Base-by-base conservation (phyloP, 345 rosid genomes). In the Chamaenerion angustifolium region DNA sequence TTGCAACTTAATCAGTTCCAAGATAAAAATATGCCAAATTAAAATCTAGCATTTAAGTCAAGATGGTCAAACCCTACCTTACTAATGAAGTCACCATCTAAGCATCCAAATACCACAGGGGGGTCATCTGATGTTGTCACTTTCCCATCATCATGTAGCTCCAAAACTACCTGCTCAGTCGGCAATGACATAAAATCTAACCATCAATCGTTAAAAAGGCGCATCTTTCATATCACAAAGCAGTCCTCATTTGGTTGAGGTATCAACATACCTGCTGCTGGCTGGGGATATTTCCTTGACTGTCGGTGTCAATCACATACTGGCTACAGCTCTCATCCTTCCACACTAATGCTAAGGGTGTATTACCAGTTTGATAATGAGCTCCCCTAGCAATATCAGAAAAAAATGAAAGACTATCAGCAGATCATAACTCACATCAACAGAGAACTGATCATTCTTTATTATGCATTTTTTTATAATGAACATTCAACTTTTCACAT, bases 341-440 rank as follows among this genome's bases (percentile, higher is more conserved):
- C 98, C 98, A 92, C 40, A 87, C 85, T 72, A 92, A 70, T 43
- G 79, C 86, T n/a, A 92, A 71, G 16, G 96, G 98, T 40, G 98
- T 87, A 63, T 74, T 87, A 47, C 96, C 98, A 23, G 78, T 71
- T 66, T 84, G 93, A 77, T 87, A 92, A 51, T 82, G 95, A 45
- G 96, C 80, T 71, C 76, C 81, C 74, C 96, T 92, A 71, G 19
- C 16, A 60, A 68, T 42, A 64, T 60, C 43, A 61, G 43, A 16
- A 35, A 46, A 52, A 50, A 56, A 53, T n/a, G 45, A 52, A 58
- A 54, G 40, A 15, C 9, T 18, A 44, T 49, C 51, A 47, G 19
- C 12, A 12, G 19, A 52, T 12, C 56, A 27, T 1, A 16, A 16
- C 41, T 17, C 47, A 11, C 35, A 51, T 46, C 12, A 49, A 16